Percentiles rank a stretch among this genome's conserved stretches.
These are phyloP conservation scores for Vararia minispora DNA, from an alignment of 768 basidiomycete species.

Conservation along the genomic window DNA sequence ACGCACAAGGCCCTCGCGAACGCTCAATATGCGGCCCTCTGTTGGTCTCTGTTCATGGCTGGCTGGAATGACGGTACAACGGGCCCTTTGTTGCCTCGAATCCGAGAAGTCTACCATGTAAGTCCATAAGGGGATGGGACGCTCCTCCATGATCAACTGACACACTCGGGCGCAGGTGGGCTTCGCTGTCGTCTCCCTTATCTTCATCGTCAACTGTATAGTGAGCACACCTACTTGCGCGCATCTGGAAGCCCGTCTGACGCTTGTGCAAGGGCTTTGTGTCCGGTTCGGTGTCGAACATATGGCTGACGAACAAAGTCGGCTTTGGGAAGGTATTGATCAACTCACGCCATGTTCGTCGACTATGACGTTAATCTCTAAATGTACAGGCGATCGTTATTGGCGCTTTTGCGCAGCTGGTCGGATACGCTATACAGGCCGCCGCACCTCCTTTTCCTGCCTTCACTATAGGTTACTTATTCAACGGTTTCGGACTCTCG, in stretches of 20 bases:
- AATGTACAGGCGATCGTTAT: constrained; percentile 27
- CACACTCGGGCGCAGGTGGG: constrained; percentile 24
- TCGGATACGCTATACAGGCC: constrained; percentile 42
- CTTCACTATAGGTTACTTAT: constrained; percentile 36
- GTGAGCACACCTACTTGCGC: constrained; percentile 17
- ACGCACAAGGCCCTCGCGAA: constrained; percentile 11
- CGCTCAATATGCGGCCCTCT: constrained; percentile 44
- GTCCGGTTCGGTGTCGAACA: constrained; percentile 33
- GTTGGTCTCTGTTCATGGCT: constrained; percentile 44
- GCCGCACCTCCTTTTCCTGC: constrained; percentile 54
- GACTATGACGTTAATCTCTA: neutral
- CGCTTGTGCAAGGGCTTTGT: constrained; percentile 34
- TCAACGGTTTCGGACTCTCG: constrained; percentile 41
- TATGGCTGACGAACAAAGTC: constrained; percentile 31
- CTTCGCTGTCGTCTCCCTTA: constrained; percentile 45
- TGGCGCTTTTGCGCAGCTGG: constrained; percentile 38
- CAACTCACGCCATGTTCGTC: neutral
- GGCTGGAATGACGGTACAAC: constrained; percentile 76
- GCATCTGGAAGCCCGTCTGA: neutral
- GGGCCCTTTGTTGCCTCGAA: constrained; percentile 64
- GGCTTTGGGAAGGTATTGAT: constrained; percentile 36
- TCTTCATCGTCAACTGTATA: constrained; percentile 42
- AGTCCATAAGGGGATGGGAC: neutral
- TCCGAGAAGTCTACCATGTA: constrained; percentile 48
- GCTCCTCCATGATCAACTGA: neutral